Base-by-base conservation (phyloP, 352 stramenopile genomes). In the Pythium rhizo-oryzae region DNA sequence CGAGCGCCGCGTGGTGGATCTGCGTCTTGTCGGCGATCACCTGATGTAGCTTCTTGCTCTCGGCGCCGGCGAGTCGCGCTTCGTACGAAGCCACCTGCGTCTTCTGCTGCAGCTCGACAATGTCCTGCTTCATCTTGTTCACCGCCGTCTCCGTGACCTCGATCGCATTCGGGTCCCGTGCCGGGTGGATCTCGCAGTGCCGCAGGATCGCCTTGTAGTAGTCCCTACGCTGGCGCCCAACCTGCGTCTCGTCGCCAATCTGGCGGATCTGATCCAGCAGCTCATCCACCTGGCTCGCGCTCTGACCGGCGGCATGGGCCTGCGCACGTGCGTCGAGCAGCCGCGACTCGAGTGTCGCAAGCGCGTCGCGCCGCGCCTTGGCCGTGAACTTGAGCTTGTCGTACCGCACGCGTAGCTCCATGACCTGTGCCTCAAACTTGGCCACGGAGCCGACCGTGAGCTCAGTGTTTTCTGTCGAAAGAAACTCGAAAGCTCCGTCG, bases 181-280 rank as follows among this genome's bases (percentile, higher is more conserved):
- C 85, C 23, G 85, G 85, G 58, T 90, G 80, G 35, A 92, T 72
- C 56, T 94, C 87, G 65, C 87, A 94, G 63, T 94, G 83, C 2
- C 87, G 82, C 44, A 94, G 46, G 44, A 94, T 91, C 8, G 85
- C 59, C 24, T 87, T 87, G 76, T 94, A 94, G 65, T 94, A 94
- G 41, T 94, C 85, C 39, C 85, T 85, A 7, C 85, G 85, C 72
- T 90, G 81, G 19, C 84, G 76, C 0, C 85, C 83, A 37, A 89
- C 51, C 23, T 76, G 64, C 23, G 87, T 84, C 65, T 94, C 85
- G 43, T 90, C 78, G 9, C 77, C 81, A 15, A 87, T 78, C 8
- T 64, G 62, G 11, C 81, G 81, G 53, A 91, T 91, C n/a, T 81
- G 85, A 24, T 93, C 82, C 9, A 83, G 75, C 19, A 94, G 59